Base-by-base conservation (phyloP, 352 stramenopile species). In the Thalassiosira hispida region DNA sequence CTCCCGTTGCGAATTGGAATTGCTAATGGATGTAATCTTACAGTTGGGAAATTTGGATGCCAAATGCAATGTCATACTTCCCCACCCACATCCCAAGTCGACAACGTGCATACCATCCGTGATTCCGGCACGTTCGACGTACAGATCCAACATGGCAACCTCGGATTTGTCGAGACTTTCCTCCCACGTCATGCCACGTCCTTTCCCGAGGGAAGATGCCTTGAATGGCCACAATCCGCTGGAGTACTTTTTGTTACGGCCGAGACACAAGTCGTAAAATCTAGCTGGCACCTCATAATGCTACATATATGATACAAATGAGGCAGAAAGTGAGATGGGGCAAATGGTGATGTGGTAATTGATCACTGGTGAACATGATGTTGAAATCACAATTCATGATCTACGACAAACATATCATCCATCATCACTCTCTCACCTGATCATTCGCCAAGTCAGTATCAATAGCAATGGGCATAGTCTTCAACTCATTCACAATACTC, bases 211-310 rank as follows among this genome's bases (percentile, higher is more conserved):
- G 8, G 59, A 55, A 0, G 20, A 40, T 55, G 57, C 33, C 5
- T 14, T 29, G 57, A 66, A 66, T 0, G 74, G 79, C 84, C 83
- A 94, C 0, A 87, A 59, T 40, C 92, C 90, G 66, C 63, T 91
- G 0, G 79, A 94, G 78, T 97, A 97, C 85, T 97, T 97, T 40
- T 95, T 90, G 22, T 86, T 68, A 0, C 87, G 90, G 23, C 94
- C 94, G 1, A 97, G 79, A 63, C 87, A 93, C 9, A 95, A 67
- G 63, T 89, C 71, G 69, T 96, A 97, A 57, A 97, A 96, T 23
- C 85, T 83, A 16, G 92, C 85, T 16, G 88, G 92, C 3, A 97
- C 93, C 77, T 97, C 94, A 69, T 97, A 97, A 83, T 97, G 94
- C 76, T 38, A n/a, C n/a, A n/a, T n/a, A n/a, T n/a, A n/a, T n/a